These are phyloP conservation scores for Claviceps quebecensis DNA, from an alignment of 2,329 filamentous ascomycete genomes.

Conservation along the genomic window DNA sequence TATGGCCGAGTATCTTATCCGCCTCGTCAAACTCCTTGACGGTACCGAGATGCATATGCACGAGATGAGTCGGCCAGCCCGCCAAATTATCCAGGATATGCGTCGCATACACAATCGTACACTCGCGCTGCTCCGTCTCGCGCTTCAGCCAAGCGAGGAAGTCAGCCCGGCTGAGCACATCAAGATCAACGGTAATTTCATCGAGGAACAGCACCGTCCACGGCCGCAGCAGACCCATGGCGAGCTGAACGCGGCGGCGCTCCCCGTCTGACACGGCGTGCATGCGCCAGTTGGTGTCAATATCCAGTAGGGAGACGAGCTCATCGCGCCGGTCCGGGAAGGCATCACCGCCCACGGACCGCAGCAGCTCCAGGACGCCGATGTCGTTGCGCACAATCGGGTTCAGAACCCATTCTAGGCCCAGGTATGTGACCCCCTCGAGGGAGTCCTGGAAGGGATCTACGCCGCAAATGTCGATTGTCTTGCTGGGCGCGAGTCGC, in stretches of 20 bases:
- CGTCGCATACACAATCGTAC: conserved; percentile 93
- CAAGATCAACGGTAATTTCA: conserved; percentile 93
- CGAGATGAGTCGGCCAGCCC: conserved; percentile 87
- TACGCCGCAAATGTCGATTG: conserved; percentile 64
- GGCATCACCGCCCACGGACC: conserved; percentile 71
- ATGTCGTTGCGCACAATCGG: conserved; percentile 93
- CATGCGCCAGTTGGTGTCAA: conserved; percentile 88
- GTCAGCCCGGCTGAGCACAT: conserved; percentile 69
- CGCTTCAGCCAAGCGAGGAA: conserved; percentile 76
- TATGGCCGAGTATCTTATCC: conserved; percentile 48
- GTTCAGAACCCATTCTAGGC: conserved; percentile 96
- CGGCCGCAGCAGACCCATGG: conserved; percentile 85
- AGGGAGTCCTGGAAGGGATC: conserved; percentile 87
- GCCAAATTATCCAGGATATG: conserved; percentile 94
- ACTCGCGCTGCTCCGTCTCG: conserved; percentile 70
- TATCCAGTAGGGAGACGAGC: conserved; percentile 75
- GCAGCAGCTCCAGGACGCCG: conserved; percentile 71
- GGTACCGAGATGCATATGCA: conserved; percentile 83
- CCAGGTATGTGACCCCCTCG: conserved; percentile 92
- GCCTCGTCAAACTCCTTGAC: conserved; percentile 78
- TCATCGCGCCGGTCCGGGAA: conserved; percentile 76
- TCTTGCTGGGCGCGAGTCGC: conserved; percentile 65
- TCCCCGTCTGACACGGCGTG: conserved; percentile 92
- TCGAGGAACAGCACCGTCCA: conserved; percentile 88
- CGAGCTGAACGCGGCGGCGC: conserved; percentile 77